phyloP scores from a whole-genome alignment of 2,329 filamentous ascomycete genomes.

The Alternaria longipes region DNA sequence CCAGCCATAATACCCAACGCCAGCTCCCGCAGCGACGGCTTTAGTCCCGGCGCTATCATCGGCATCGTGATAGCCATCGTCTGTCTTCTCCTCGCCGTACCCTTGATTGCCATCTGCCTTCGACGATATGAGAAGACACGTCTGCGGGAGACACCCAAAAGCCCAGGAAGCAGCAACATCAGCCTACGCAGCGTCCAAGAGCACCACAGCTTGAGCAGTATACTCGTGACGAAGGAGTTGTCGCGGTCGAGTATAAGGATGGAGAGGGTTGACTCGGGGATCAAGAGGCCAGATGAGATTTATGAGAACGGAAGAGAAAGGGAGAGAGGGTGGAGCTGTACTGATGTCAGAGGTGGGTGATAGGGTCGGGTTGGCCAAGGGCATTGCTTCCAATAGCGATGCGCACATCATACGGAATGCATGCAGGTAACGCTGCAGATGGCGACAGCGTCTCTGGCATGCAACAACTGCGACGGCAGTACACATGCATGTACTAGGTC shows the following conservation, averaged over 20 bases:
- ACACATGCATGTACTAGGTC: not conserved
- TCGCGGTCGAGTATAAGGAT: conserved; percentile 32
- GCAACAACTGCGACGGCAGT: not conserved
- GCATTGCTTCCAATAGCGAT: not conserved
- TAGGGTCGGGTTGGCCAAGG: conserved; percentile 6
- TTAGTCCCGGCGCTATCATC: conserved; percentile 31
- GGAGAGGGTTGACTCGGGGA: conserved; percentile 17
- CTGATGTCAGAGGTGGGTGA: conserved; percentile 27
- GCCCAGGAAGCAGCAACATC: conserved; percentile 10
- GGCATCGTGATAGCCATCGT: conserved; percentile 35
- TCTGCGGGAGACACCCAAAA: conserved; percentile 28
- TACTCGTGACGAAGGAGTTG: conserved; percentile 35
- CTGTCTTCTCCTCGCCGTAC: conserved; percentile 28
- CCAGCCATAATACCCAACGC: conserved; percentile 7
- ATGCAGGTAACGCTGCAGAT: not conserved
- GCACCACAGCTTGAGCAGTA: conserved; percentile 32
- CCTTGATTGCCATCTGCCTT: conserved; percentile 29
- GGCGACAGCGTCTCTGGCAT: not conserved
- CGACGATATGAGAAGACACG: conserved; percentile 32
- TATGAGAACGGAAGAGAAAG: conserved; percentile 15
- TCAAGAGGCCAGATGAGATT: conserved; percentile 22
- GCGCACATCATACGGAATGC: not conserved
- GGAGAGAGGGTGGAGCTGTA: conserved; percentile 30
- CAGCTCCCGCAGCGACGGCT: conserved; percentile 23
- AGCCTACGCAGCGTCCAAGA: conserved; percentile 25